Evolutionary conservation across 306 rosid genomes (phyloP), one percentile per base, ranked within the genome.

Genomic region (Purshia tridentata): DNA sequence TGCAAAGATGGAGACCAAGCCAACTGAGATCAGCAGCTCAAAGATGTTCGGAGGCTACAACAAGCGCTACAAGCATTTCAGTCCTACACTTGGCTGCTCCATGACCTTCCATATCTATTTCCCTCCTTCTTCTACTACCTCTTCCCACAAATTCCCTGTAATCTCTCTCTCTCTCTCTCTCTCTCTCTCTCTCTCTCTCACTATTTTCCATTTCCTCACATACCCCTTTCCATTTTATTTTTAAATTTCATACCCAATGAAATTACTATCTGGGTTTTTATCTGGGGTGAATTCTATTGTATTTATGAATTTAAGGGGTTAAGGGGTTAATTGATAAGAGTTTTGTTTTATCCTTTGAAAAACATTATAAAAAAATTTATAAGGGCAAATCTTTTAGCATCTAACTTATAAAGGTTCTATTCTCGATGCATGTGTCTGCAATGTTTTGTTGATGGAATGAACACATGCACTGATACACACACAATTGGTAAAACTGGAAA

Each of bases 41-140:
- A 94, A 89, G 85, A 89, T 94, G 98, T 91, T 89, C 47, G 97
- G 85, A 70, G 98, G 98, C 3, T 83, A 81, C 90, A 94, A 94
- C 79, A 87, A 86, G 83, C 75, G 98, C 49, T 94, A 54, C 89
- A 92, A 86, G 67, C 98, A 94, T 76, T 85, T 85, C 83, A 94
- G 98, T 67, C 87, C 91, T 1, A 88, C 95, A 0, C 94, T 94
- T 5, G 96, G 90, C 22, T 93, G 98, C 72, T 91, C 96, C 84
- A 93, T 93, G 98, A 89, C 88, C 80, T 94, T 94, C 74, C 79
- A 76, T 83, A 72, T 94, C 80, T 94, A 81, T 76, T 88, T 94
- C 85, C 97, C 98, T 47, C 97, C 93, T 66, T 79, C 97, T 66
- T 79, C 97, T 49, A 54, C 89, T 6, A 65, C 85, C 3, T 65